phyloP scores from a whole-genome alignment of 1,284 basidiomycete species.

The Entoloma clypeatum region DNA sequence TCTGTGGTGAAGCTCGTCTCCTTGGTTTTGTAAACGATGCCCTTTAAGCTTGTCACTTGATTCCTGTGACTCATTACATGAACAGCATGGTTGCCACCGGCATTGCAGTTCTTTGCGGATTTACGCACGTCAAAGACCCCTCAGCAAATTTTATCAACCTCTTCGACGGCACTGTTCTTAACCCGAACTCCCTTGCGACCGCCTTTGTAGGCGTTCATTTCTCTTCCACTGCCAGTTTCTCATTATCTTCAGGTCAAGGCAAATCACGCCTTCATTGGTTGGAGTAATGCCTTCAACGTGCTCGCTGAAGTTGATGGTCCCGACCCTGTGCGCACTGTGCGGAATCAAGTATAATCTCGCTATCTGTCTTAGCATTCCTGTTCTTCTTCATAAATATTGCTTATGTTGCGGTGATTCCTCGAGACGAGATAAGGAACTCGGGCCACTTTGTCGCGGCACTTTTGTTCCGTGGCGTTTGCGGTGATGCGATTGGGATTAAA shows the following conservation, averaged over 20 bases:
- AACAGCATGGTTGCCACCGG: conserved; percentile 26
- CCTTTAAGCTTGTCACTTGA: background rate
- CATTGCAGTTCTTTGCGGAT: conserved; percentile 26
- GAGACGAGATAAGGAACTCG: conserved; percentile 28
- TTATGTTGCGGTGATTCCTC: conserved; percentile 31
- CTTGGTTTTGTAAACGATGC: conserved; percentile 24
- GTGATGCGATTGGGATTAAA: conserved; percentile 21
- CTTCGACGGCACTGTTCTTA: conserved; percentile 28
- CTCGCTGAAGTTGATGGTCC: conserved; percentile 28
- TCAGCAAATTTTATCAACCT: conserved; percentile 27
- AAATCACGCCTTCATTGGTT: conserved; percentile 31
- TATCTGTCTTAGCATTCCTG: conserved; percentile 22
- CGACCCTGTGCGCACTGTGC: conserved; percentile 28
- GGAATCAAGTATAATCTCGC: conserved; percentile 26
- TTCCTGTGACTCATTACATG: background rate
- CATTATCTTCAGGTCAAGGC: conserved; percentile 25
- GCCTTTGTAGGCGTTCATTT: conserved; percentile 21
- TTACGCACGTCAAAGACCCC: conserved; percentile 29
- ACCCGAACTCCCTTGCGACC: conserved; percentile 27
- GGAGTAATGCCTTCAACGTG: conserved; percentile 32
- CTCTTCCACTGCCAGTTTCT: background rate
- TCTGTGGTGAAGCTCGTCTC: conserved; percentile 27
- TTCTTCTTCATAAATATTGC: conserved; percentile 31
- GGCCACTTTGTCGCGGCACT: conserved; percentile 30
- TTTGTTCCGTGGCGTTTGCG: conserved; percentile 31